phyloP scores from a whole-genome alignment of 2,329 filamentous ascomycete species.

The Fusarium devonianum region DNA sequence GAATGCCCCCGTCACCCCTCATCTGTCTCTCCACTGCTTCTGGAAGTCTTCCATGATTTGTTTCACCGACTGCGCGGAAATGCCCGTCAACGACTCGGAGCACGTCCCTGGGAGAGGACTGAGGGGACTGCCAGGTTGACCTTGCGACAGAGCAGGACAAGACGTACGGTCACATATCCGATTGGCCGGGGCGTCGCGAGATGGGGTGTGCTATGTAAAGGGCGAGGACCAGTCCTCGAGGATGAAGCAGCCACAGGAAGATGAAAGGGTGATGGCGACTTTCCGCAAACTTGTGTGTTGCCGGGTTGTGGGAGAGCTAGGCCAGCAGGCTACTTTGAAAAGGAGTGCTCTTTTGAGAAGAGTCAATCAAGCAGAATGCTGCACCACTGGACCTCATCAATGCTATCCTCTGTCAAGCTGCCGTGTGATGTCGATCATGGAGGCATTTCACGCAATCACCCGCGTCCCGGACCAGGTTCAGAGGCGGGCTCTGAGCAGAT shows the following conservation, averaged over 20 bases:
- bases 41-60: constrained; percentile 41
- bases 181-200: constrained; percentile 30
- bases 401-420: constrained; percentile 5
- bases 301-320: too few relatives aligned
- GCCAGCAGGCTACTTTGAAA: too few relatives aligned
- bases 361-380: background rate
- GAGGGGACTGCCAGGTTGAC: constrained; percentile 22
- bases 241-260: background rate
- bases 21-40: constrained; percentile 37
- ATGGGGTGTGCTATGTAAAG: constrained; percentile 14
- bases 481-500: constrained; percentile 9
- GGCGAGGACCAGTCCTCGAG: background rate
- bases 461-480: constrained; percentile 22
- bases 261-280: constrained; percentile 3
- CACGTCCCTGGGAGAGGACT: constrained; percentile 21
- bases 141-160: constrained; percentile 26
- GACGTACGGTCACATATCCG: constrained; percentile 26
- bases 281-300: too few relatives aligned
- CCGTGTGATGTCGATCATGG: constrained; percentile 22
- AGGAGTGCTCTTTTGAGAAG: too few relatives aligned
- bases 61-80: constrained; percentile 35
- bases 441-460: constrained; percentile 11
- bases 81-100: constrained; percentile 35
- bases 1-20: constrained; percentile 24
- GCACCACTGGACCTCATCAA: background rate